Evolutionary conservation across 768 basidiomycete species (phyloP), one percentile per base, ranked within the genome.

Genomic region (Strobilomyces dryophilus): DNA sequence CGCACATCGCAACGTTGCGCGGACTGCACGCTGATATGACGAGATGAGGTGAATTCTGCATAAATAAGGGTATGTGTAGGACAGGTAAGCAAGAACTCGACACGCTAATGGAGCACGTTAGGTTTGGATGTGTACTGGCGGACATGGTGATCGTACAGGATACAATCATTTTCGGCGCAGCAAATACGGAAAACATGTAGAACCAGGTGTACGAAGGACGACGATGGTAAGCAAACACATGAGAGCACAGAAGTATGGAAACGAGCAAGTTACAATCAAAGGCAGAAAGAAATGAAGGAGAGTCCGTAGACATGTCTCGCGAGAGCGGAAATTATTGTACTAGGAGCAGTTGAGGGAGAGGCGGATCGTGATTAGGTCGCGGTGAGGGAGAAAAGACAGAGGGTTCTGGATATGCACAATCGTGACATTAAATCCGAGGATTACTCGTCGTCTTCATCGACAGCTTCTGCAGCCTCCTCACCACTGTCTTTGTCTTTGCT

Each of bases 361-460:
- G 46, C 26, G 45, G 31, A 54, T 55, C 55, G 42, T 24, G 40
- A 62, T 69, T 62, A 69, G 37, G 58, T 49, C 51, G 57, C 46
- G 47, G 47, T 29, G 37, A 35, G 37, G 36, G 21, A 26, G 49
- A 26, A 49, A 47, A 37, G 53, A 31, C 35, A 51, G 57, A 45
- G 15, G 14, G 55, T 57, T 54, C 60, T 65, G 54, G 41, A 59
- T 58, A 56, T 59, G 57, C 57, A 49, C 42, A 54, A 45, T 50
- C 45, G 35, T 46, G 35, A 46, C 39, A 43, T 20, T 34, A 29
- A 27, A 51, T 48, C 37, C 10, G 40, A 53, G 47, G 62, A 37
- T 69, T 65, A 71, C 10, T 78, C 75, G 1, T 78, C 77, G 40
- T 78, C 76, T n/a, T 77, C 77, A 32, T 71, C 68, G 14, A 8